A percentile compares a stretch with the other conserved stretches of the same genome.
Conservation (phyloP, 768 basidiomycete species). For the Serendipita sp. region DNA sequence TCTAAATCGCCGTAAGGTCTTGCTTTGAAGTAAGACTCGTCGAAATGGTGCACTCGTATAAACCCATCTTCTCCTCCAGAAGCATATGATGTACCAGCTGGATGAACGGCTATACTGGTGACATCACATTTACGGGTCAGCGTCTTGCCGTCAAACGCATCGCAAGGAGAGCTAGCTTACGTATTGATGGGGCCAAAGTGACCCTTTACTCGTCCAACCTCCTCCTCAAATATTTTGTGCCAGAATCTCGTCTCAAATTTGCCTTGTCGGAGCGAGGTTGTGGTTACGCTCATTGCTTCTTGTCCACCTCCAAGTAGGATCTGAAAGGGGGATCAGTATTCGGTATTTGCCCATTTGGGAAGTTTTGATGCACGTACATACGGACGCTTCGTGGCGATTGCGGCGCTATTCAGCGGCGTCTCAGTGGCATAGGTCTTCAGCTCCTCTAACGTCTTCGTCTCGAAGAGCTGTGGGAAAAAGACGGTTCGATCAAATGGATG, state of each 20-base stretch:
- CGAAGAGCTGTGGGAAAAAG: constrained; percentile 53
- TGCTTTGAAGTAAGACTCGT: constrained; percentile 84
- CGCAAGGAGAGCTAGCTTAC: constrained; percentile 32
- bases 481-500: constrained; percentile 3
- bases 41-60: constrained; percentile 80
- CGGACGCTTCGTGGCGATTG: constrained; percentile 66
- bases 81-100: constrained; percentile 72
- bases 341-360: not conserved
- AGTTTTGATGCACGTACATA: constrained; percentile 36
- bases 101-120: constrained; percentile 78
- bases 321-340: constrained; percentile 22
- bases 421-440: constrained; percentile 90
- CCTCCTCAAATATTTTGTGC: constrained; percentile 94
- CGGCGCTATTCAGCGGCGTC: constrained; percentile 89
- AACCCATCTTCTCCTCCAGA: constrained; percentile 97
- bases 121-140: constrained; percentile 3
- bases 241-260: constrained; percentile 98
- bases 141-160: not conserved
- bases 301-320: constrained; percentile 91
- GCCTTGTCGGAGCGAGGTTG: constrained; percentile 81
- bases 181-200: constrained; percentile 96
- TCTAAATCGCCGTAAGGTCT: constrained; percentile 87
- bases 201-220: constrained; percentile 91
- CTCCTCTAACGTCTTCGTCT: constrained; percentile 71
- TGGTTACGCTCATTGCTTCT: constrained; percentile 95